Conservation (phyloP, 768 basidiomycete genomes). For the Terana coerulea region DNA sequence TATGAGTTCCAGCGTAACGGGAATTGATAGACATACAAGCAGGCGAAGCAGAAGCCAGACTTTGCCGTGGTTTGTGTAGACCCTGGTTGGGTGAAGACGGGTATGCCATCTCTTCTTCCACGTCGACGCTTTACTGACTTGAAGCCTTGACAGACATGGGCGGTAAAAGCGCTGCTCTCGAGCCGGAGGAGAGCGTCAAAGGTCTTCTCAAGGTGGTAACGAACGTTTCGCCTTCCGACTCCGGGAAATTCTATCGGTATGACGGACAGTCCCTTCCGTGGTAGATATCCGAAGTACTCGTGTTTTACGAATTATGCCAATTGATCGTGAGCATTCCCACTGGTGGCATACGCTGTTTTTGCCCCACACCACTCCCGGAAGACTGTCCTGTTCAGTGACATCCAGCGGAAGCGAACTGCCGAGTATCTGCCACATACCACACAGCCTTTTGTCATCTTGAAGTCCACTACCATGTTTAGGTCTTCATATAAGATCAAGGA, state of each 20-base stretch:
- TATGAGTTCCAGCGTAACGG: background rate
- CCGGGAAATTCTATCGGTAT: constrained; percentile 31
- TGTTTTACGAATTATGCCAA: no score
- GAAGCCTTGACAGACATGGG: constrained; percentile 33
- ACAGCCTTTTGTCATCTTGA: no score
- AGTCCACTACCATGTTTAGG: no score
- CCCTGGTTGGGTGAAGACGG: constrained; percentile 39
- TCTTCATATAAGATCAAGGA: no score
- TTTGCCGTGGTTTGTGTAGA: constrained; percentile 30
- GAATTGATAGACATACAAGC: constrained; percentile 31
- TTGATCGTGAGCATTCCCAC: no score
- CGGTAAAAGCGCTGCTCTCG: constrained; percentile 25
- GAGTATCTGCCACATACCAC: no score
- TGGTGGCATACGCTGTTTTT: no score
- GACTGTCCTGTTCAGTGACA: no score
- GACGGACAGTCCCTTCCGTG: constrained; percentile 29
- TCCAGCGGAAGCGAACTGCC: no score
- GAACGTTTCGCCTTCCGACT: constrained; percentile 20
- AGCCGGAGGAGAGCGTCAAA: constrained; percentile 29
- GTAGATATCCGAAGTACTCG: no score
- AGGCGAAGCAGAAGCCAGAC: constrained; percentile 30
- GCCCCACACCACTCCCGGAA: no score
- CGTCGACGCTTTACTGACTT: background rate
- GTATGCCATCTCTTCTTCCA: constrained; percentile 17
- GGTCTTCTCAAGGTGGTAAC: constrained; percentile 27